These are phyloP conservation scores for Populus simonii DNA, from an alignment of 345 rosid genomes.

Conservation along the genomic window DNA sequence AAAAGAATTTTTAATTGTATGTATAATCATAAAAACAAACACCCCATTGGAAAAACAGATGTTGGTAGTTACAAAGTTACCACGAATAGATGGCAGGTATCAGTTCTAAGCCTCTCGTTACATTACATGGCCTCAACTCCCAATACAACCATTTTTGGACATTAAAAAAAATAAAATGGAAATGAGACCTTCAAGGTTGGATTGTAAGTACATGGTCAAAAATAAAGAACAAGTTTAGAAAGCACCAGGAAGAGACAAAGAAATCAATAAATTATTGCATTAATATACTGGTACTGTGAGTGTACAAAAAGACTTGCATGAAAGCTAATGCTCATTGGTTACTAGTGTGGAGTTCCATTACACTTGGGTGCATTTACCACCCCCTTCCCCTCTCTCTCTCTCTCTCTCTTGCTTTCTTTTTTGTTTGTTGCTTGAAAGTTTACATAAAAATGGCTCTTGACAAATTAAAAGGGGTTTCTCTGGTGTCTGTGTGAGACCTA, in stretches of 20 bases:
- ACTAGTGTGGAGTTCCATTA: constrained; percentile 42
- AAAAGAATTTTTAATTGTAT: no score
- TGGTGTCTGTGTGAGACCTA: constrained; percentile 23
- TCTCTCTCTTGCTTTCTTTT: constrained; percentile 12
- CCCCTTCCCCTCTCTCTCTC: constrained; percentile 12
- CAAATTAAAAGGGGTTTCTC: constrained; percentile 46
- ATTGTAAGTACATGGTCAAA: background rate
- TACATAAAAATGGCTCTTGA: constrained; percentile 74
- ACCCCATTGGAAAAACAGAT: no score
- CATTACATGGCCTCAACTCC: background rate
- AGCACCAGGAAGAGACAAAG: background rate
- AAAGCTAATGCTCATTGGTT: constrained; percentile 60
- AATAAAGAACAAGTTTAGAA: background rate
- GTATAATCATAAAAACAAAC: no score
- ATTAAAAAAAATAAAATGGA: background rate
- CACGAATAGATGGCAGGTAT: background rate
- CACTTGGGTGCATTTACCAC: constrained; percentile 44
- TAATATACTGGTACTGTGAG: background rate
- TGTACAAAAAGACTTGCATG: constrained; percentile 40
- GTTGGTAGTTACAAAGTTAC: background rate
- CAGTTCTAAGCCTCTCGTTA: background rate
- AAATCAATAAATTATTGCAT: background rate
- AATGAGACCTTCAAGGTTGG: background rate
- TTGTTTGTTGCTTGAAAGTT: constrained; percentile 45
- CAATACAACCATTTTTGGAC: background rate